phyloP scores from a whole-genome alignment of 2,329 filamentous ascomycete species.

The Periconia macrospinosa region DNA sequence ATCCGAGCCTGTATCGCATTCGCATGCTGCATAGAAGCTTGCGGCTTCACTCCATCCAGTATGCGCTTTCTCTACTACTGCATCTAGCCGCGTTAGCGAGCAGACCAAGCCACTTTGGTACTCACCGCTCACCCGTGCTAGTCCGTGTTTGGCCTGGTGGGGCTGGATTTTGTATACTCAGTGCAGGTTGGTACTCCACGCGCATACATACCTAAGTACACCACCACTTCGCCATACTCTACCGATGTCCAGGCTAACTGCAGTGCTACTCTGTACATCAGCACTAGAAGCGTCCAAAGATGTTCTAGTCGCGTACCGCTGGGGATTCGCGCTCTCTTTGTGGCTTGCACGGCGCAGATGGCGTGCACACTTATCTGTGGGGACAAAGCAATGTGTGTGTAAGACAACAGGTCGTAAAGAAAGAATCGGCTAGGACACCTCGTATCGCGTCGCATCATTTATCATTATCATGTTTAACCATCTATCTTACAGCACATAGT shows the following conservation, averaged over 20 bases:
- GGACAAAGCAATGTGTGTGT: not conserved
- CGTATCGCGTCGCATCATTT: not conserved
- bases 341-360: not conserved
- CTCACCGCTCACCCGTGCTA: not conserved
- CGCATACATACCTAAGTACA: not conserved
- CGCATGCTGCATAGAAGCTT: no score
- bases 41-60: no score
- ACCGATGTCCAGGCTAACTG: not conserved
- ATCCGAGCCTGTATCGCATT: not conserved
- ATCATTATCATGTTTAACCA: not conserved
- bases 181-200: not conserved
- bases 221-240: not conserved
- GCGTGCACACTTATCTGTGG: not conserved
- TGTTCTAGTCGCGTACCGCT: not conserved
- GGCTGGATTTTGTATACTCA: not conserved
- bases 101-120: not conserved
- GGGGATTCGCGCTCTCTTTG: not conserved
- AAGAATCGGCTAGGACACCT: not conserved
- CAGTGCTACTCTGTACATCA: not conserved
- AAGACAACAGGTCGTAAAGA: not conserved
- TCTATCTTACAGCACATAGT: not conserved
- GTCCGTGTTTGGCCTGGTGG: not conserved
- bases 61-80: not conserved
- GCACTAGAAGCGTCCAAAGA: not conserved
- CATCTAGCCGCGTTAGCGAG: not conserved